Evolutionary conservation across 1,284 basidiomycete species (phyloP), one percentile per base, ranked within the genome.

Genomic region (Naganishia sp.): DNA sequence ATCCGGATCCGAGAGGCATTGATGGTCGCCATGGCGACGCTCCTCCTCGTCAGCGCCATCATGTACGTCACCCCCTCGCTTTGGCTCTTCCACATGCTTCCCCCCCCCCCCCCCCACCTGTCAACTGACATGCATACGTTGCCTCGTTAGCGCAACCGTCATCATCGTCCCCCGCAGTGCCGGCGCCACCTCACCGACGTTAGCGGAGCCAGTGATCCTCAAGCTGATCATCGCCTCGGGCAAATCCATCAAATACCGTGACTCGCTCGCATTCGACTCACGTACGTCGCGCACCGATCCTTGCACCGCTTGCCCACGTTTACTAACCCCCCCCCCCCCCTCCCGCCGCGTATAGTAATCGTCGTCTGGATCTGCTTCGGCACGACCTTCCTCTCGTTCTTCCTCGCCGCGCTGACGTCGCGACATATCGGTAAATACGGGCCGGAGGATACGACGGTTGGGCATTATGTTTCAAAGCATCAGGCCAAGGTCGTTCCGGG

Each of bases 341-440:
- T 31, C 44, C 57, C 13, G 42, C n/a, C 15, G 36, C 42, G 23
- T 0, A 55, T 15, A 66, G 65, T 66, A 16, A 66, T 66, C 54
- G 57, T 66, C 46, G 65, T 63, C 25, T 66, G 65, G 64, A 50
- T 65, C 49, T 59, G 55, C 42, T 65, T 65, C 49, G 64, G 64
- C 6, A 52, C 64, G 3, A 53, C 50, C 18, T 44, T 53, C 55
- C 49, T 65, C 48, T 65, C 46, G 1, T 65, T 65, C 64, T 36
- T 65, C 39, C 55, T 65, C 48, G 64, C 64, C 11, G 55, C 55
- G 18, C 45, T 65, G 2, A 53, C 64, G 0, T 56, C 64, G 13
- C 45, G 55, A 6, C 56, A 65, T 23, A 65, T 65, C 50, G 55
- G 64, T 42, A 57, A 59, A 18, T 59, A 50, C 25, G 64, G 64